Conservation (phyloP, 108 stramenopile species). For the Fistulifera solaris region DNA sequence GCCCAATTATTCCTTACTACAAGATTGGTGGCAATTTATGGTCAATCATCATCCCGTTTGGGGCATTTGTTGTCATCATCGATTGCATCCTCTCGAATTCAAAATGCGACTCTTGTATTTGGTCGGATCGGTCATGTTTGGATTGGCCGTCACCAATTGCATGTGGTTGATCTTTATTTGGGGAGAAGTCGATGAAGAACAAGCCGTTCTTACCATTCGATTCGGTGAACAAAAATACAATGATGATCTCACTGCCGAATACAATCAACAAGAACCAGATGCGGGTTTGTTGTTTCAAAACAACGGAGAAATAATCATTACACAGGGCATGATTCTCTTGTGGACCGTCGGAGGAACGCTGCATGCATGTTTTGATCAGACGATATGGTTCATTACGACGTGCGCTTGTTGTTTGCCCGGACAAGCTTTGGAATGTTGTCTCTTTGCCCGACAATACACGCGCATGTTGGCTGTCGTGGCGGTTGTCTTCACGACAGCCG, state of each 20-base stretch:
- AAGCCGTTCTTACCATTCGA: conserved; percentile 12
- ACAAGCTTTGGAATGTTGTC: conserved; percentile 10
- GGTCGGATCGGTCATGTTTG: conserved; percentile 58
- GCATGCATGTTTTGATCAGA: conserved; percentile 56
- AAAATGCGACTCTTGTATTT: conserved; percentile 57
- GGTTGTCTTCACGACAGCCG: conserved; percentile 20
- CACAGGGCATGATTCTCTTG: conserved; percentile 45
- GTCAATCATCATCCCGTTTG: conserved; percentile 77
- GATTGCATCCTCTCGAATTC: conserved; percentile 50
- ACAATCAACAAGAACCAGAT: not conserved
- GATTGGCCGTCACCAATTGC: conserved; percentile 64
- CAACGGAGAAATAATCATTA: conserved; percentile 23
- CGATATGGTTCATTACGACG: conserved; percentile 67
- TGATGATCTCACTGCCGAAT: not conserved
- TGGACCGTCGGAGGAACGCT: conserved; percentile 68
- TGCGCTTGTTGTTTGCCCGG: conserved; percentile 64
- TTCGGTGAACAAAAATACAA: conserved; percentile 10
- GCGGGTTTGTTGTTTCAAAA: not conserved
- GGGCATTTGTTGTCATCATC: conserved; percentile 62
- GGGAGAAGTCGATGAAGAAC: conserved; percentile 14
- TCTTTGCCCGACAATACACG: not conserved
- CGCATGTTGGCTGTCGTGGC: conserved; percentile 29
- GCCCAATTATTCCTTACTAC: conserved; percentile 37
- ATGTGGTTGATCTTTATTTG: conserved; percentile 45
- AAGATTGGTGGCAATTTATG: conserved; percentile 70